phyloP scores from a whole-genome alignment of 306 rosid species.

The Fragaria ananassa region DNA sequence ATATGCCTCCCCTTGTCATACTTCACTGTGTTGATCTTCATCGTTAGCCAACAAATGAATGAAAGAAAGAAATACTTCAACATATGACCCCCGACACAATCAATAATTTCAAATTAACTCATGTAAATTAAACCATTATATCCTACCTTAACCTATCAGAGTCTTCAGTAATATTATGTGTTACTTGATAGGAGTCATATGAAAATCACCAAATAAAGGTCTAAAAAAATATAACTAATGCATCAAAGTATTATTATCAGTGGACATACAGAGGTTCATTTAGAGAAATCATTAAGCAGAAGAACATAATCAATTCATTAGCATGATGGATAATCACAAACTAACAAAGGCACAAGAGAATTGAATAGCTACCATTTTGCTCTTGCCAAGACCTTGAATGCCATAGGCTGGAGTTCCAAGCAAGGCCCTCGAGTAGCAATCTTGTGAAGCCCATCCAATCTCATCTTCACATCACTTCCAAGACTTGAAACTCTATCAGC shows the following conservation, averaged over 20 bases:
- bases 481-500: constrained; percentile 31
- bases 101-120: not conserved
- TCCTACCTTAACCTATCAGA: not conserved
- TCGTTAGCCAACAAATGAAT: not conserved
- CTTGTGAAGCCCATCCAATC: constrained; percentile 59
- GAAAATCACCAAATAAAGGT: not conserved
- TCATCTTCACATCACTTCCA: constrained; percentile 44
- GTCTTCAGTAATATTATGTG: not conserved
- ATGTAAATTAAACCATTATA: not conserved
- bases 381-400: constrained; percentile 59
- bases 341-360: not conserved
- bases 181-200: not conserved
- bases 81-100: not conserved
- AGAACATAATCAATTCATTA: not conserved
- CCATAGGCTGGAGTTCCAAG: constrained; percentile 60
- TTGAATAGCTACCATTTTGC: constrained; percentile 55
- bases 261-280: not conserved
- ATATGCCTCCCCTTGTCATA: not conserved
- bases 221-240: not conserved
- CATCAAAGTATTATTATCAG: not conserved
- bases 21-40: not conserved
- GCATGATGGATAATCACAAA: not conserved
- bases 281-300: not conserved
- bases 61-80: not conserved
- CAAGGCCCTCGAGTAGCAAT: constrained; percentile 74